Percentiles rank a stretch among this genome's conserved stretches.
phyloP scores from a whole-genome alignment of 192 early-diverging fungal species.

The Geranomyces variabilis region DNA sequence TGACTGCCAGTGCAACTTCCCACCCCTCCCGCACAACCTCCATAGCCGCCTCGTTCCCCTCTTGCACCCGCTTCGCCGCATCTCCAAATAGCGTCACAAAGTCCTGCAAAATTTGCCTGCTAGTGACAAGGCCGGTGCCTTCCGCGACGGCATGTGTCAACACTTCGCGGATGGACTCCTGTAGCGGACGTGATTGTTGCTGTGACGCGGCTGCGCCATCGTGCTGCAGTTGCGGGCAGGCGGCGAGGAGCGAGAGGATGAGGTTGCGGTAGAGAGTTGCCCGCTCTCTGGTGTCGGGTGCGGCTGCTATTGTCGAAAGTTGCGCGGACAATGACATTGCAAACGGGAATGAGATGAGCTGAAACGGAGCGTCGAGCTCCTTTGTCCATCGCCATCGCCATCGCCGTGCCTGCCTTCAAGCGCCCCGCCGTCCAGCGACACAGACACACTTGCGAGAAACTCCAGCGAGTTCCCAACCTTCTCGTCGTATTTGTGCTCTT shows the following conservation, averaged over 20 bases:
- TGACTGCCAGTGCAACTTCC: slow-evolving; percentile 66
- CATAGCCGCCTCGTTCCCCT: slow-evolving; percentile 37
- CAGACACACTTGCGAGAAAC: too few relatives aligned
- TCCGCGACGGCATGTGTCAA: slow-evolving; percentile 53
- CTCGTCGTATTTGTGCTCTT: too few relatives aligned
- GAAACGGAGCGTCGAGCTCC: too few relatives aligned
- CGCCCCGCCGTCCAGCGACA: too few relatives aligned
- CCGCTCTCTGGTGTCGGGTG: slow-evolving; percentile 6
- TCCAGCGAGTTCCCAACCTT: too few relatives aligned
- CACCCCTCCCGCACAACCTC: slow-evolving; percentile 59
- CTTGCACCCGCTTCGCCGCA: neutral
- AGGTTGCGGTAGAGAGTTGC: slow-evolving; percentile 10
- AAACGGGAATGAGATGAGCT: neutral
- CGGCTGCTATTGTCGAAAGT: neutral
- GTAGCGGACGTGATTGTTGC: neutral
- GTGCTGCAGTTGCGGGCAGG: neutral
- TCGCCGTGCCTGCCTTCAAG: too few relatives aligned
- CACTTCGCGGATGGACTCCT: slow-evolving; percentile 25
- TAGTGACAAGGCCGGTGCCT: slow-evolving; percentile 69
- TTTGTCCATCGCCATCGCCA: too few relatives aligned
- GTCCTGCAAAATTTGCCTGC: slow-evolving; percentile 74
- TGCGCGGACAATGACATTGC: slow-evolving; percentile 5
- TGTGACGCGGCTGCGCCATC: neutral
- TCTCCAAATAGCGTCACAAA: slow-evolving; percentile 65
- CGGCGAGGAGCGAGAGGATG: slow-evolving; percentile 2